Percentiles rank a stretch among this genome's conserved stretches.
phyloP scores from a whole-genome alignment of 2,329 filamentous ascomycete species.

The Botryotinia calthae region DNA sequence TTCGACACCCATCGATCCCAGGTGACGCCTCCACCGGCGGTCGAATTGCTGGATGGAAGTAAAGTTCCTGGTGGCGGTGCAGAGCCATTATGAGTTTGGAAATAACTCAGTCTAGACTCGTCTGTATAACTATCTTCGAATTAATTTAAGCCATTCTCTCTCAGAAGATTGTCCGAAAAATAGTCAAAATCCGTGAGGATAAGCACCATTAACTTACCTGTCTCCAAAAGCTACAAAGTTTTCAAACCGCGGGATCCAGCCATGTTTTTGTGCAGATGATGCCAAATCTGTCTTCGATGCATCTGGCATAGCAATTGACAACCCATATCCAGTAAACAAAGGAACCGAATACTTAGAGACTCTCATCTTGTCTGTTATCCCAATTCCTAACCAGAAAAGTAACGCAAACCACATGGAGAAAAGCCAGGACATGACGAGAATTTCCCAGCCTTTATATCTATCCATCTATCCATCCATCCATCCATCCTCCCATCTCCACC shows the following conservation, averaged over 20 bases:
- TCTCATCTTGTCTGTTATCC: not conserved
- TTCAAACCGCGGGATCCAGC: conserved; percentile 49
- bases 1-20: conserved; percentile 68
- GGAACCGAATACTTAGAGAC: not conserved
- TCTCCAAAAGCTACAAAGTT: conserved; percentile 70
- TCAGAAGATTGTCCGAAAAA: not conserved
- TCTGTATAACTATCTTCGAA: conserved; percentile 60
- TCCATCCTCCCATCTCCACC: not conserved
- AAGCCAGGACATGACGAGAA: not conserved
- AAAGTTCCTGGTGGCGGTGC: conserved; percentile 60
- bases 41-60: conserved; percentile 48
- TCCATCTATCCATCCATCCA: not conserved
- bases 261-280: not conserved
- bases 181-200: not conserved
- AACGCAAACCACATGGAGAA: not conserved
- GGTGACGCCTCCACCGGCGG: conserved; percentile 62
- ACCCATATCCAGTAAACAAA: not conserved
- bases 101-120: conserved; percentile 64
- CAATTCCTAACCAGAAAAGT: not conserved
- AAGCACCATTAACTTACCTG: conserved; percentile 45
- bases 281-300: not conserved
- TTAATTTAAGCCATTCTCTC: not conserved
- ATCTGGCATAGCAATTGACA: not conserved
- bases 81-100: conserved; percentile 54
- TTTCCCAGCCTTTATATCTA: conserved; percentile 1